These are phyloP conservation scores for Zygoascus hellenicus DNA, from an alignment of 1,139 yeast species.

Conservation along the genomic window DNA sequence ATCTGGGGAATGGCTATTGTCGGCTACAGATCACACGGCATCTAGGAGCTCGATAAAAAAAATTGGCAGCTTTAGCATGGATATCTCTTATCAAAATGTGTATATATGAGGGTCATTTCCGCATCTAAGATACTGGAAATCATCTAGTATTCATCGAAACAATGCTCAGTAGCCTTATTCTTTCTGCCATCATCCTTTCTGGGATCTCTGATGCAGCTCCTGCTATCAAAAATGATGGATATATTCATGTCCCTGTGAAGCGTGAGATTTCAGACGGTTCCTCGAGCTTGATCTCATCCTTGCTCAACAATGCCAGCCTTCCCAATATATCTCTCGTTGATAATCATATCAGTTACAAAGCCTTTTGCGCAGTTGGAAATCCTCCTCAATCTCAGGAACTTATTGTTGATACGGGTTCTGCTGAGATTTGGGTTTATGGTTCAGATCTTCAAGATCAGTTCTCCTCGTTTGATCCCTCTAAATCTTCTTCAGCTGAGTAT, in stretches of 20 bases:
- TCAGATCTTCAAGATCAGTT: not conserved
- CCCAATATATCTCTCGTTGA: conserved; percentile 1
- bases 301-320: too few species aligned
- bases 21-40: too few species aligned
- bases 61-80: too few species aligned
- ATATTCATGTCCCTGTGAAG: not conserved
- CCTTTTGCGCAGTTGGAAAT: conserved; percentile 48
- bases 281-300: too few species aligned
- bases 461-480: conserved; percentile 2
- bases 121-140: too few species aligned
- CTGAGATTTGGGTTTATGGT: conserved; percentile 42
- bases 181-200: too few species aligned
- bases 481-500: conserved; percentile 14
- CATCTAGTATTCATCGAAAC: not conserved
- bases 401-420: conserved; percentile 44
- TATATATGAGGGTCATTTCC: too few species aligned
- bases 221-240: not conserved
- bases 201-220: not conserved
- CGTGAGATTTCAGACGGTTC: too few species aligned
- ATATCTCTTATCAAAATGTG: too few species aligned
- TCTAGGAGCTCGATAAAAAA: too few species aligned
- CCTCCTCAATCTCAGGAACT: conserved; percentile 46
- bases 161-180: too few species aligned
- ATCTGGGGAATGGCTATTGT: too few species aligned
- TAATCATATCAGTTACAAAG: conserved; percentile 32